Evolutionary conservation across 2,329 filamentous ascomycete species (phyloP).

Genomic region (Drechslera avenae): DNA sequence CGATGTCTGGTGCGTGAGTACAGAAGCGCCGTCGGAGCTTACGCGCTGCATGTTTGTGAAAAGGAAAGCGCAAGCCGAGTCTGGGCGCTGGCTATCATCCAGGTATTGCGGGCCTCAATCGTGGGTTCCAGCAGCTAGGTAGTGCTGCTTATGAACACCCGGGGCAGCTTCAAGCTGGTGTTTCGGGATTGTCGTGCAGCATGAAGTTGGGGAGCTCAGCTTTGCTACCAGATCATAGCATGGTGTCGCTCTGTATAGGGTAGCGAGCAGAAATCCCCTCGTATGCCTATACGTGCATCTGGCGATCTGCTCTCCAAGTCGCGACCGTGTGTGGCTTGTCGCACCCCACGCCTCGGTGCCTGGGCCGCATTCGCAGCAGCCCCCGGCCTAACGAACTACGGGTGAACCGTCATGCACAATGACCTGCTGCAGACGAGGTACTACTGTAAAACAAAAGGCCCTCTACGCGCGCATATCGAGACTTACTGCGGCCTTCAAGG

Average conservation of each 20-base stretch:
- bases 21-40: slow-evolving; percentile 50
- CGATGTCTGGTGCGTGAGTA: slow-evolving; percentile 49
- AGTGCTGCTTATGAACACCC: slow-evolving; percentile 12
- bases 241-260: not conserved
- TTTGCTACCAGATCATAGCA: not conserved
- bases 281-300: not conserved
- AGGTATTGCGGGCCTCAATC: slow-evolving; percentile 14
- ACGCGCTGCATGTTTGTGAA: slow-evolving; percentile 40
- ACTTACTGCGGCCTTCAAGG: slow-evolving; percentile 7
- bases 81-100: slow-evolving; percentile 4
- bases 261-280: not conserved
- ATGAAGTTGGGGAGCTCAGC: slow-evolving; percentile 8
- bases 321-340: slow-evolving; percentile 38
- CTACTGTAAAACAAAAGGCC: not conserved
- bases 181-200: slow-evolving; percentile 18
- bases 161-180: slow-evolving; percentile 14
- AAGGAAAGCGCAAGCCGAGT: not conserved
- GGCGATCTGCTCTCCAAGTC: slow-evolving; percentile 1
- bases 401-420: slow-evolving; percentile 26
- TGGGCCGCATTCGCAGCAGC: slow-evolving; percentile 17
- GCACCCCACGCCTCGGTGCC: slow-evolving; percentile 30
- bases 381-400: slow-evolving; percentile 15
- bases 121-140: slow-evolving; percentile 15
- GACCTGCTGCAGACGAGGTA: not conserved
- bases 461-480: not conserved